Conservation (phyloP, 2,329 filamentous ascomycete species). For the Ceratocystiopsis minuta region DNA sequence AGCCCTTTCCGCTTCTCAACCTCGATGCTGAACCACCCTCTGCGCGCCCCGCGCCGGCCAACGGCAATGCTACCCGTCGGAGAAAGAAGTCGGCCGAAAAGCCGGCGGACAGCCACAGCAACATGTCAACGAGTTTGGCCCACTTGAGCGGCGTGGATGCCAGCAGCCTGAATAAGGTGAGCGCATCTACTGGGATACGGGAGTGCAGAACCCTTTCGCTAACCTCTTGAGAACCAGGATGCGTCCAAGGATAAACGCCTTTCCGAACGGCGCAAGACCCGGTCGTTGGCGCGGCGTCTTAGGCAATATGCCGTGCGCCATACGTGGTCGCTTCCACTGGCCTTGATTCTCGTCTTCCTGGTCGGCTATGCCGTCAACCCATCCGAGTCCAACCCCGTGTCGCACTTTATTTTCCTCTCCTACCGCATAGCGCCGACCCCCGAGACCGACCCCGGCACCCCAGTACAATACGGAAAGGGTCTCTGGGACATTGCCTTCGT, state of each 20-base stretch:
- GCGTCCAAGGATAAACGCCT: conserved; percentile 20
- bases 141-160: conserved; percentile 17
- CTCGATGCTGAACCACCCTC: conserved; percentile 17
- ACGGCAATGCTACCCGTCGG: conserved; percentile 20
- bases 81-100: conserved; percentile 41
- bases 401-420: conserved; percentile 75
- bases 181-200: neutral
- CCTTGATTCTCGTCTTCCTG: conserved; percentile 46
- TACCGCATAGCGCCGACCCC: conserved; percentile 49
- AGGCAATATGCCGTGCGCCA: conserved; percentile 35
- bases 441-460: conserved; percentile 21
- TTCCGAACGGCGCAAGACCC: conserved; percentile 37
- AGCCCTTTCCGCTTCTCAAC: conserved; percentile 38
- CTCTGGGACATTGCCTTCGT: conserved; percentile 73
- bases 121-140: conserved; percentile 32
- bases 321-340: conserved; percentile 47
- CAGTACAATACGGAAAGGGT: conserved; percentile 74
- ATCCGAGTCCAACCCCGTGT: conserved; percentile 56
- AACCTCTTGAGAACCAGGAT: conserved; percentile 4
- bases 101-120: conserved; percentile 35
- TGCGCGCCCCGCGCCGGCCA: neutral
- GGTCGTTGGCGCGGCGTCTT: conserved; percentile 33
- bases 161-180: conserved; percentile 4
- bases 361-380: conserved; percentile 59
- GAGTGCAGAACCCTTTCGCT: no score